Base-by-base conservation (phyloP, 176 grass and related monocot genomes). In the Phyllostachys edulis region DNA sequence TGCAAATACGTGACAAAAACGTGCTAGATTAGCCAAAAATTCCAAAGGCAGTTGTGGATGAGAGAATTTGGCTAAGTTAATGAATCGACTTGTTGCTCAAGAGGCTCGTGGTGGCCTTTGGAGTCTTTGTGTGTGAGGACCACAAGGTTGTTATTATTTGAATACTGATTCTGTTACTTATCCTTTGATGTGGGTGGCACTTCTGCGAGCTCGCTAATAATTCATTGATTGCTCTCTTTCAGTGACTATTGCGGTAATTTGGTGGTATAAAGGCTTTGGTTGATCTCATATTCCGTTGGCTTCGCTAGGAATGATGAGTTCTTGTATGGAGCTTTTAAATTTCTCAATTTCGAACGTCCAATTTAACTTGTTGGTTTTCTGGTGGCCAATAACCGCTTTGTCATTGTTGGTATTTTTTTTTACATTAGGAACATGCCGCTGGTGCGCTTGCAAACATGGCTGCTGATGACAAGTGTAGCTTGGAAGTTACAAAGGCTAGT, bases 61-160 rank as follows among this genome's bases (percentile, higher is more conserved):
- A 96, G 90, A 91, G 93, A 87, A 90, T 81, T 88, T 99, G 47
- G 97, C 97, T 34, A 90, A 85, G 82, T 99, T 93, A 0, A 94
- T 83, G 86, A 99, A 96, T 85, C 88, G 93, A 45, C 75, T 89
- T 90, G 97, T 99, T 78, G 93, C 97, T 82, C 93, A 99, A 92
- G 97, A 99, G 82, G 97, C 97, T 81, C 90, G 93, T 73, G 97
- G 97, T 66, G 97, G 97, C 56, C 97, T 99, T 81, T 99, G 97
- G 97, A 99, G 96, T 99, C 64, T 99, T 93, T 67, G 97, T 99
- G 16, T 93, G 93, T 36, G 93, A 99, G 75, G 97, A 96, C n/a
- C 97, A 99, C 71, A 99, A 99, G 97, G 97, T 99, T 78, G 60
- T 84, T 82, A 75, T 83, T 89, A 47, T 77, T 87, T 52, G 11